Evolutionary conservation across 73 alveolate genomes (phyloP).

Genomic region (Paraurostyla sp.): DNA sequence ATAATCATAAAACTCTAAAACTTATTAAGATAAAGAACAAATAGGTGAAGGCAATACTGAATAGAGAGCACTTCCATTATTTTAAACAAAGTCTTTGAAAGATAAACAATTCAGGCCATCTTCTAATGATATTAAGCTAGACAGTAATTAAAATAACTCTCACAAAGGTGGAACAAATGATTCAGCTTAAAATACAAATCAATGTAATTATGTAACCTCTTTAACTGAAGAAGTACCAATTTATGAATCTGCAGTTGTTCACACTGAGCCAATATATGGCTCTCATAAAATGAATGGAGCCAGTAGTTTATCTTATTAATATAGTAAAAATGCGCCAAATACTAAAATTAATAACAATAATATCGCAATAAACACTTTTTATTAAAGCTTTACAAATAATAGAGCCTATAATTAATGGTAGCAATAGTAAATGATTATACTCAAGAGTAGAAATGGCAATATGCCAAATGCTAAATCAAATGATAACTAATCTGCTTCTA

Average conservation of each 20-base stretch:
- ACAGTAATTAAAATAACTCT: not conserved
- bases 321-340: slow-evolving; percentile 4
- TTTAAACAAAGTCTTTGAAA: slow-evolving; percentile 6
- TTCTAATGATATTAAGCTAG: not conserved
- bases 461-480: not conserved
- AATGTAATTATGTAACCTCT: not conserved
- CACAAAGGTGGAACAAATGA: not conserved
- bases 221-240: slow-evolving; percentile 12
- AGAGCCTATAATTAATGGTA: not conserved
- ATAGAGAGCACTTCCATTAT: not conserved
- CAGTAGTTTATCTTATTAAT: not conserved
- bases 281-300: not conserved
- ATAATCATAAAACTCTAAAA: not conserved
- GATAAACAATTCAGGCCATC: not conserved
- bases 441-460: slow-evolving; percentile 37
- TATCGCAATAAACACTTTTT: not conserved
- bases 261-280: slow-evolving; percentile 13
- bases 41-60: too few relatives aligned
- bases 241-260: not conserved
- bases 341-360: not conserved
- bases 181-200: not conserved
- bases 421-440: not conserved
- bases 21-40: too few relatives aligned
- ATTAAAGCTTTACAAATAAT: slow-evolving; percentile 3
- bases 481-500: not conserved